Evolutionary conservation across 2,329 filamentous ascomycete genomes (phyloP), one percentile per base, ranked within the genome.

Genomic region (Alternaria sp.): DNA sequence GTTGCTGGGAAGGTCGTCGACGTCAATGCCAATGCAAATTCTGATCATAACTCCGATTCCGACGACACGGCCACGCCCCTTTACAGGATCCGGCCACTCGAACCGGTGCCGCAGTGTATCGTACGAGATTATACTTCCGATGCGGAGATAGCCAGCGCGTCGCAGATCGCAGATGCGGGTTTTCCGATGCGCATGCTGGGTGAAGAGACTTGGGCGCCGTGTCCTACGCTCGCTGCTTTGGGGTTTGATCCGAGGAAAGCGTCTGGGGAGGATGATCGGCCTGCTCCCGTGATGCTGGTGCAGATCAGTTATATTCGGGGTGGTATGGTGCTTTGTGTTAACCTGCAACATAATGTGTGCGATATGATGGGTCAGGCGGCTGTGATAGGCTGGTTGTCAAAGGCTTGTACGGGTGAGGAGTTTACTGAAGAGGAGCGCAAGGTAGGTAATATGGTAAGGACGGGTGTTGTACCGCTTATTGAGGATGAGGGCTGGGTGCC

Each of bases 171-270:
- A 37, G 54, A 71, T 9, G 78, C 80, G 1, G 66, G 75, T 0
- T 87, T 83, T 30, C 85, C 86, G 0, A 80, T 85, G 59, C 69
- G 69, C 28, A 83, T 87, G 81, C 76, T 88, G 6, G 82, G 85
- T 50, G 85, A 85, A 66, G 69, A 70, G 18, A 41, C 80, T 7
- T 67, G 86, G 59, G 80, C 81, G 2, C 64, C 63, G 4, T 66
- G 63, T 47, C 81, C 84, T 0, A 85, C 83, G 0, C 60, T 86
- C 0, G 76, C 81, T 41, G 70, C 74, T 0, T n/a, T 65, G 18
- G 54, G 46, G 1, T 61, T 63, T 33, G 62, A 69, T 23, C 58
- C 60, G 11, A 51, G n/a, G 10, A 74, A 68, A 1, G 59, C 62
- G 5, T 61, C 71, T 11, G 68, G 68, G 15, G 55, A 62, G 37